Evolutionary conservation across 495 filamentous ascomycete species (phyloP), one percentile per base, ranked within the genome.

Genomic region (Penicillium simplicissimum): DNA sequence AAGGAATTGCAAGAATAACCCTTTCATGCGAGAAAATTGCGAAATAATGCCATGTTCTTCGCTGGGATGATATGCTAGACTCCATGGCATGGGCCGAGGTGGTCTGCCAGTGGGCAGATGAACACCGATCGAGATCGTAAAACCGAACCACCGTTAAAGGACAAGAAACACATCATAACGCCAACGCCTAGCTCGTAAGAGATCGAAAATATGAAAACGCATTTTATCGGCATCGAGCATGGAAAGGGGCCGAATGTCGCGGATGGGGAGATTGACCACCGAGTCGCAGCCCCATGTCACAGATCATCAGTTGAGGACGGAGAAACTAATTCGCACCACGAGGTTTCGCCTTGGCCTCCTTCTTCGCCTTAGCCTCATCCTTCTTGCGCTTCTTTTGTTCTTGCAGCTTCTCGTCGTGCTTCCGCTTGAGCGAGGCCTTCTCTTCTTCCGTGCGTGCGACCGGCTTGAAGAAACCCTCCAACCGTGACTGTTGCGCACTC

Each of bases 381-480:
- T 96, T 99, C 69, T 90, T 82, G 78, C 92, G 94, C 82, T 96
- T 96, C 80, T 94, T 97, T 75, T 91, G 92, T 66, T 90, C 89
- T 62, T 89, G 90, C 34, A 88, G 76, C 77, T 96, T 95, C 77
- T 90, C 88, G 51, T 96, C 94, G 35, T 93, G 86, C 81, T 97
- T 98, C 69, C 95, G 84, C 84, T 98, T 97, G 67, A 96, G 77
- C 43, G 62, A 85, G 55, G 86, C 87, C 67, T 93, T 88, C 77
- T 98, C 88, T 56, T 88, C 88, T 13, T 91, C 88, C 3, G 92
- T 92, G 78, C 90, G 93, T 48, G 90, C 89, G n/a, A 96, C 74
- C 13, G 91, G 87, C 76, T 96, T 96, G 84, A 99, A 99, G 79
- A 99, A 99, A 14, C 96, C 94, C 69, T 96, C 92, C n/a, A 99